Evolutionary conservation across 129 eudicot genomes (phyloP).

Genomic region (Escallonia rubra): DNA sequence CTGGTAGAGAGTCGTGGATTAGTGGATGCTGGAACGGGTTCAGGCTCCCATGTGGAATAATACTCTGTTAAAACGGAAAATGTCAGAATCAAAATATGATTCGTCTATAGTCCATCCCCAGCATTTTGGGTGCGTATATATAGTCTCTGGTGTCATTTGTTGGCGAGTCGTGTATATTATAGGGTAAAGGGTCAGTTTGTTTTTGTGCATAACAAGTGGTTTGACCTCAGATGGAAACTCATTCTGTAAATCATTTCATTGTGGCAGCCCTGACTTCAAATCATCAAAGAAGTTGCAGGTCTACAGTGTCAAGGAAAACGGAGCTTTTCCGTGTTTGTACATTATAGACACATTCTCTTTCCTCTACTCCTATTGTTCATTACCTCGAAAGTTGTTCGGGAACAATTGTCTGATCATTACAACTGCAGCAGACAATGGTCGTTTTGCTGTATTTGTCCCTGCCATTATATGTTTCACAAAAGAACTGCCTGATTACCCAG

Average conservation of each 20-base stretch:
- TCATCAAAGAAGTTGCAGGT: constrained; percentile 38
- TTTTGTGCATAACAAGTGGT: neutral
- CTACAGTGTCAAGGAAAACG: neutral
- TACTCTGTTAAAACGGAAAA: constrained; percentile 16
- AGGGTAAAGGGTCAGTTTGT: neutral
- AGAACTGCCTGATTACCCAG: neutral
- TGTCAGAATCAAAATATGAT: constrained; percentile 60
- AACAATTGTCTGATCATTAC: too few relatives aligned
- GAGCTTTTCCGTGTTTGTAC: neutral
- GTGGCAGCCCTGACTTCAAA: constrained; percentile 45
- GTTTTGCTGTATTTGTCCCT: neutral
- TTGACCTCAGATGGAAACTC: constrained; percentile 14
- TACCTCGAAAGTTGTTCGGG: too few relatives aligned
- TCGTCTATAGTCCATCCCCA: constrained; percentile 26
- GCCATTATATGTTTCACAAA: neutral
- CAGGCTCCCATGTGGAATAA: constrained; percentile 41
- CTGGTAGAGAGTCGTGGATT: constrained; percentile 28
- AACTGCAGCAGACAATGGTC: too few relatives aligned
- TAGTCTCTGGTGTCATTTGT: constrained; percentile 30
- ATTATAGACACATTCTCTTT: neutral
- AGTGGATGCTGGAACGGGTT: constrained; percentile 64
- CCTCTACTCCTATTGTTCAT: too few relatives aligned
- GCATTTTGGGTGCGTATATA: constrained; percentile 34
- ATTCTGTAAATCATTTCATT: constrained; percentile 9
- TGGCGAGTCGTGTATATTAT: constrained; percentile 5